Conservation (phyloP, 148 eudicot species). For the Persicaria tinctoria region DNA sequence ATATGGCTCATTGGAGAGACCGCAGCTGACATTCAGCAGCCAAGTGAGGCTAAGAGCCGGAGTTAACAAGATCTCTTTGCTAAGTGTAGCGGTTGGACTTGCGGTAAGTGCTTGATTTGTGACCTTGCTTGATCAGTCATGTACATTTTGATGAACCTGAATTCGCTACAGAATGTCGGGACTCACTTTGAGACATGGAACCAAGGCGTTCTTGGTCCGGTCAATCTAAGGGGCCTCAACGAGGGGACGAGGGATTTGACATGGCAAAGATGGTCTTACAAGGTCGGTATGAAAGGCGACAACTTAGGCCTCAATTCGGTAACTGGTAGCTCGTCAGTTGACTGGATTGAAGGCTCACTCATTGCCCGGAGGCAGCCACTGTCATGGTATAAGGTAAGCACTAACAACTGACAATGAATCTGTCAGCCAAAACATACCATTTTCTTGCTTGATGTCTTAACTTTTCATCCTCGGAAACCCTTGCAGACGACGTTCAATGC, state of each 20-base stretch:
- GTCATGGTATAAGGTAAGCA: constrained; percentile 42
- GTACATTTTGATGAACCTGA: neutral
- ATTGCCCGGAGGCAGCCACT: constrained; percentile 26
- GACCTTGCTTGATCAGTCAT: neutral
- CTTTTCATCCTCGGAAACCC: neutral
- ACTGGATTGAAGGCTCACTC: neutral
- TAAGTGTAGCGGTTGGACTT: constrained; percentile 76
- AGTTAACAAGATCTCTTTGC: constrained; percentile 64
- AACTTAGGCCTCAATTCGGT: neutral
- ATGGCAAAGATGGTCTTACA: constrained; percentile 60
- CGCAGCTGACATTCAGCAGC: constrained; percentile 51
- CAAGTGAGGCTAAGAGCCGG: constrained; percentile 61
- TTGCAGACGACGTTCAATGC: constrained; percentile 36
- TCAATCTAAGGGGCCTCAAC: constrained; percentile 45
- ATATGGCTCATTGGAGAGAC: constrained; percentile 56
- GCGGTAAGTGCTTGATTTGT: constrained; percentile 44
- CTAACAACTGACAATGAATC: neutral
- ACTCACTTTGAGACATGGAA: constrained; percentile 53
- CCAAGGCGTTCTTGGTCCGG: constrained; percentile 63
- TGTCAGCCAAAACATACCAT: neutral
- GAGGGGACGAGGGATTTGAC: constrained; percentile 45
- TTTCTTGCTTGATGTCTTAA: neutral
- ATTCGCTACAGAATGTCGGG: constrained; percentile 25
- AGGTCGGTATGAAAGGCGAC: constrained; percentile 30
- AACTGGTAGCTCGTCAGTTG: constrained; percentile 7